Evolutionary conservation across 31 red algal genomes (phyloP).

Genomic region (Bonnemaisonia californica): DNA sequence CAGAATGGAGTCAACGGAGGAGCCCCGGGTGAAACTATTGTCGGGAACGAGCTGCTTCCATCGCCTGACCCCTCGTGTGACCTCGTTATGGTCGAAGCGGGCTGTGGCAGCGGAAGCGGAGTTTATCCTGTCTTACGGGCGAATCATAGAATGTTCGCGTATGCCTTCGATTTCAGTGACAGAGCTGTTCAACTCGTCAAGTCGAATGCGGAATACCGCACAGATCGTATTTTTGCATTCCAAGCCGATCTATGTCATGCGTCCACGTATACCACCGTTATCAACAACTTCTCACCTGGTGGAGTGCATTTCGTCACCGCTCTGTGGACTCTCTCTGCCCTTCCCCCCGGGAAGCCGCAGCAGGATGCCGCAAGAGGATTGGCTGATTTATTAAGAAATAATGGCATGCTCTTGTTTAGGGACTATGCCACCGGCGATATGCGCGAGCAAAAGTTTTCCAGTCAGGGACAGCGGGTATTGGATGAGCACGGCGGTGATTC

Average conservation of each 20-base stretch:
- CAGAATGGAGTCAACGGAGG: too few relatives aligned
- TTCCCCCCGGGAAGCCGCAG: slow-evolving; percentile 41
- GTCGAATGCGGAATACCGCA: slow-evolving; percentile 61
- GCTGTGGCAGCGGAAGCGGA: slow-evolving; percentile 85
- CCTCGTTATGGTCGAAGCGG: slow-evolving; percentile 70
- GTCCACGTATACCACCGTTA: slow-evolving; percentile 19
- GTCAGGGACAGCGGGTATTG: slow-evolving; percentile 6
- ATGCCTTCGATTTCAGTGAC: slow-evolving; percentile 82
- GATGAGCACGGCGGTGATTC: neutral
- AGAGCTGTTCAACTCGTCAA: slow-evolving; percentile 51
- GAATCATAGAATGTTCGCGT: slow-evolving; percentile 75
- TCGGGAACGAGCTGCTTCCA: too few relatives aligned
- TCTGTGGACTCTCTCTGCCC: slow-evolving; percentile 85
- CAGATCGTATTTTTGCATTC: slow-evolving; percentile 65
- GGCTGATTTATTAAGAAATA: slow-evolving; percentile 16
- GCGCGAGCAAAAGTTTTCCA: slow-evolving; percentile 37
- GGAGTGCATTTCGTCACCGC: slow-evolving; percentile 71
- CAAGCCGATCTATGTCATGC: slow-evolving; percentile 56
- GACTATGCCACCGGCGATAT: slow-evolving; percentile 63
- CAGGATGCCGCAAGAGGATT: slow-evolving; percentile 11
- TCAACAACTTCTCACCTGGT: neutral
- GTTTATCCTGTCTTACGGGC: slow-evolving; percentile 89
- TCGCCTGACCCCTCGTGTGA: neutral
- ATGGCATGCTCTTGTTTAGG: slow-evolving; percentile 48
- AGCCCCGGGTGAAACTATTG: too few relatives aligned